Evolutionary conservation across 352 stramenopile genomes (phyloP).

Genomic region (Phytophthora syringae): DNA sequence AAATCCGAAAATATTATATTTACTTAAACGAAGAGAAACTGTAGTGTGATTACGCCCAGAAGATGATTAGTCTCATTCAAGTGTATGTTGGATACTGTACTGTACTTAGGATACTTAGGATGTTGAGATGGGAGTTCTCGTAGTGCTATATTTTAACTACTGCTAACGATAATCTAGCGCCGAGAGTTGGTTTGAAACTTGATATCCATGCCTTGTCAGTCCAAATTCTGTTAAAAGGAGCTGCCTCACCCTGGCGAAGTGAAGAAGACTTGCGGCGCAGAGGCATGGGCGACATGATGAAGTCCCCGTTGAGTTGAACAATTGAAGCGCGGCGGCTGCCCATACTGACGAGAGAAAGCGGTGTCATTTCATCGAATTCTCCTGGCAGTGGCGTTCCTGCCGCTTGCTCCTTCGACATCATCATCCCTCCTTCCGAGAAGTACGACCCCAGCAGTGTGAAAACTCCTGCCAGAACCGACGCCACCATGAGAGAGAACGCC

Average conservation of each 20-base stretch:
- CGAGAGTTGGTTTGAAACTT: no score
- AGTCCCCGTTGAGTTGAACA: slow-evolving; percentile 21
- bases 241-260: slow-evolving; percentile 6
- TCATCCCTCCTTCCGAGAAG: slow-evolving; percentile 2
- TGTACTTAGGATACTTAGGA: no score
- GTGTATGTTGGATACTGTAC: no score
- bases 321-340: slow-evolving; percentile 24
- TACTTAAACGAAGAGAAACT: not conserved
- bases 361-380: slow-evolving; percentile 38
- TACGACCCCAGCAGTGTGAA: not conserved
- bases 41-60: slow-evolving; percentile 9
- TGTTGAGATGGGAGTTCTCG: no score
- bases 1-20: no score
- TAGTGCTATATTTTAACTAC: no score
- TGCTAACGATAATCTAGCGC: no score
- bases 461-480: not conserved
- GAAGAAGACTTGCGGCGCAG: slow-evolving; percentile 2
- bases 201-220: no score
- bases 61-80: slow-evolving; percentile 9
- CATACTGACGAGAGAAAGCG: slow-evolving; percentile 41
- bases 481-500: not conserved
- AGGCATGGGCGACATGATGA: slow-evolving; percentile 21
- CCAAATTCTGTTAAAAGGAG: not conserved
- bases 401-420: slow-evolving; percentile 7
- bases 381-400: slow-evolving; percentile 5